Base-by-base conservation (phyloP, 257 asterid species). In the Nicotiana tomentosiformis region DNA sequence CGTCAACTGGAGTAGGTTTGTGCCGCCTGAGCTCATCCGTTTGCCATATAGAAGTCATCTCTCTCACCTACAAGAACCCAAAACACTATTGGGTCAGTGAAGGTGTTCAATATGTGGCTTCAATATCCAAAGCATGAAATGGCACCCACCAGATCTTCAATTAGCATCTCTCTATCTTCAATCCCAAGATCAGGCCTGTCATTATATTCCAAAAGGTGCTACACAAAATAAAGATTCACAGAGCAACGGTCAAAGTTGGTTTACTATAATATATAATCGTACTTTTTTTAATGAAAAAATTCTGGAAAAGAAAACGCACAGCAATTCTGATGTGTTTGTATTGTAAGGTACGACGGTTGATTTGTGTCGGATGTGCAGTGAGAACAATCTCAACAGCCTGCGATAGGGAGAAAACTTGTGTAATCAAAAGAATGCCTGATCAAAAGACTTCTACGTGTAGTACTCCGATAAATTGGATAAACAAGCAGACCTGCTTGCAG, bases 361-460 rank as follows among this genome's bases (percentile, higher is more conserved):
- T 96, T 86, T 96, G 99, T 4, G 99, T 96, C 61, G 99, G 99
- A 82, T 96, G 99, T 79, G 99, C 99, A 67, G 99, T 96, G 85
- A 96, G 97, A 84, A 96, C 99, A 90, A 96, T 94, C 92, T 93
- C 99, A 85, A 96, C 98, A 82, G 84, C 97, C 99, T 96, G 93
- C 65, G 66, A 64, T 1, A 56, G 82, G 58, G 85, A 55, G 49
- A 35, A 84, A 23, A 62, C 76, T 79, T 81, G 26, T 37, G 70
- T 62, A 67, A 64, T 37, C 26, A 81, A 32, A 70, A 18, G 77
- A 67, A 35, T 5, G 1, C 29, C 10, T 7, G 60, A 77, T 26
- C 33, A 14, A 33, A 33, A 53, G 74, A 56, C 66, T 69, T n/a
- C 15, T 33, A 58, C 51, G 43, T 57, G 58, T 53, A 30, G 29